A percentile compares a stretch with the other conserved stretches of the same genome.
These are phyloP conservation scores for Phaffia australis DNA, from an alignment of 768 basidiomycete genomes.

Conservation along the genomic window DNA sequence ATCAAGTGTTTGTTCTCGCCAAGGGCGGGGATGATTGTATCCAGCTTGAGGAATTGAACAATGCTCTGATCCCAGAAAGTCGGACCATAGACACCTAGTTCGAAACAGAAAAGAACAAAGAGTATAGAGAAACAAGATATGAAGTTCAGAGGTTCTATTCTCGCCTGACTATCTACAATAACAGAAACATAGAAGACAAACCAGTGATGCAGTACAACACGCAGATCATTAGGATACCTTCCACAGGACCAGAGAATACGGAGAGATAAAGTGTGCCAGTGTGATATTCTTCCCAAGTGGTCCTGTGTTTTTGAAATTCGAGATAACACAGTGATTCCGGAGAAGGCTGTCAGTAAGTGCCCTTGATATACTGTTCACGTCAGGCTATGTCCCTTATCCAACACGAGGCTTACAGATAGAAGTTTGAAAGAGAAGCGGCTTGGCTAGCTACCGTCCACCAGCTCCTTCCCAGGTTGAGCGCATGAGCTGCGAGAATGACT, in stretches of 20 bases:
- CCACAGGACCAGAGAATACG: slow-evolving; percentile 87
- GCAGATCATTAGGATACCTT: slow-evolving; percentile 82
- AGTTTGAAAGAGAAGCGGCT: slow-evolving; percentile 61
- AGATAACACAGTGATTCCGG: background rate
- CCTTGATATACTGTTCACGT: background rate
- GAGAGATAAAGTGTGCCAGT: slow-evolving; percentile 73
- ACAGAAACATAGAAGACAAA: background rate
- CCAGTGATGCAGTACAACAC: slow-evolving; percentile 68
- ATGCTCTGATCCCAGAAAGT: slow-evolving; percentile 21
- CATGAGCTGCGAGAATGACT: slow-evolving; percentile 66
- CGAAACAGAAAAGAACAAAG: background rate
- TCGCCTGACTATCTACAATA: background rate
- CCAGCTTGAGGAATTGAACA: slow-evolving; percentile 13
- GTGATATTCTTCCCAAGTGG: slow-evolving; percentile 31
- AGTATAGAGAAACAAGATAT: background rate
- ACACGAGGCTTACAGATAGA: slow-evolving; percentile 46
- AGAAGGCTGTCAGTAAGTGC: background rate
- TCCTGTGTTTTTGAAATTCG: background rate
- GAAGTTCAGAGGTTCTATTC: background rate
- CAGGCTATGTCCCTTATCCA: slow-evolving; percentile 12
- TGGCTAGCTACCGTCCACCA: slow-evolving; percentile 97
- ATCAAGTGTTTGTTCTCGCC: slow-evolving; percentile 10
- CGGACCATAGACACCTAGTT: slow-evolving; percentile 19
- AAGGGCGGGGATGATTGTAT: slow-evolving; percentile 6
- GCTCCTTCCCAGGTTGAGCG: slow-evolving; percentile 79